A percentile compares a stretch with the other conserved stretches of the same genome.
Conservation (phyloP, 2,329 filamentous ascomycete species). For the Aspergillus phoenicis region DNA sequence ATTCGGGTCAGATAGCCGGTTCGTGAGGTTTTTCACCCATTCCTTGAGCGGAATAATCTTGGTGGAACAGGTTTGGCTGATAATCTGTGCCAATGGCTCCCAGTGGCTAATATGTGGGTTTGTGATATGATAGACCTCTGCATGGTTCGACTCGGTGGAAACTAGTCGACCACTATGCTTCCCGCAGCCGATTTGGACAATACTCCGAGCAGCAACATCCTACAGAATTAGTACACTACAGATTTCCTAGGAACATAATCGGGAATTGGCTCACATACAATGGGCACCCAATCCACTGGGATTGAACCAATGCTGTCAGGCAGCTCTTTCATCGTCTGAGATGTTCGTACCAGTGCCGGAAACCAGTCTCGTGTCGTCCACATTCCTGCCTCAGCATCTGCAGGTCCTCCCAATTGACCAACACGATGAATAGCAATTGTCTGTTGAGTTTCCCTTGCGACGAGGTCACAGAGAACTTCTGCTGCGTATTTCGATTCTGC, state of each 20-base stretch:
- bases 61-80: background rate
- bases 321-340: background rate
- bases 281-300: constrained; percentile 10
- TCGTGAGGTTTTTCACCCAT: background rate
- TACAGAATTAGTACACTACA: background rate
- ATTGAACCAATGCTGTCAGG: constrained; percentile 3
- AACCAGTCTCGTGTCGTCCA: constrained; percentile 14
- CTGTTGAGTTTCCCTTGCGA: background rate
- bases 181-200: background rate
- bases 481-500: constrained; percentile 8
- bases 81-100: background rate
- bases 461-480: background rate
- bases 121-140: constrained; percentile 1
- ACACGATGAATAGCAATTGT: constrained; percentile 4
- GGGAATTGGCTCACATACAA: background rate
- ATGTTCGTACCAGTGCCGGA: constrained; percentile 4
- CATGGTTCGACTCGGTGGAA: too few species aligned
- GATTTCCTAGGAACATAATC: too few species aligned
- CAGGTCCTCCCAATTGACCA: constrained; percentile 9
- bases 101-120: background rate
- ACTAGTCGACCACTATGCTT: too few species aligned
- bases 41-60: background rate
- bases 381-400: background rate
- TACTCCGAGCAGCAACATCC: background rate
- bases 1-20: background rate